Evolutionary conservation across 306 rosid species (phyloP), one percentile per base, ranked within the genome.

Genomic region (Glycyrrhiza uralensis): DNA sequence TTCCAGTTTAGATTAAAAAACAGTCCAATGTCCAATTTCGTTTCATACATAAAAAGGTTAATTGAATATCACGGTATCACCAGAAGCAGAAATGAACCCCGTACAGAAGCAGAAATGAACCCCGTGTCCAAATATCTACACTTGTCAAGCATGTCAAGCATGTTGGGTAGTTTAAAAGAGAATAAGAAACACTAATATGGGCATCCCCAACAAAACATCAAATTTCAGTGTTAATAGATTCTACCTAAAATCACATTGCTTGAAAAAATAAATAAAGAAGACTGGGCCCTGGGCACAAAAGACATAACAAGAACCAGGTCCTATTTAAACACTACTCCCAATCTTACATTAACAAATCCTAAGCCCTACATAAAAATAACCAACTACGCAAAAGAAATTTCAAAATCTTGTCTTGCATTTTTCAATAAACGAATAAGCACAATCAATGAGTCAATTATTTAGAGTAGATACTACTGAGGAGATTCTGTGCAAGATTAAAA

Each of bases 1-100:
- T 19, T 60, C 39, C 32, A 26, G 30, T 50, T 47, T 61, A 49
- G 39, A 56, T 77, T 29, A 23, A 65, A 64, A 35, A 54, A 66
- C 4, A 66, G 41, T 6, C 69, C 38, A 26, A 17, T 18, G 18
- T 29, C 49, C 46, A 54, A 66, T 65, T 4, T 65, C 35, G 26
- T 32, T 29, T 38, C 35, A 47, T 26, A 51, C 0, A 39, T 38
- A 55, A 30, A 19, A 38, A 65, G 33, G 38, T 28, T 26, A 55
- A 64, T 35, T 29, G 36, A 71, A 71, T 32, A n/a, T n/a, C n/a
- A n/a, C n/a, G n/a, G n/a, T n/a, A n/a, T n/a, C n/a, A n/a, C n/a
- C n/a, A n/a, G n/a, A n/a, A 14, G 49, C 51, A 66, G 52, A 4
- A n/a, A 18, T 41, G 5, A 17, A 35, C 49, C 24, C 41, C 2